Base-by-base conservation (phyloP, 495 filamentous ascomycete species). In the Penicillium canescens region DNA sequence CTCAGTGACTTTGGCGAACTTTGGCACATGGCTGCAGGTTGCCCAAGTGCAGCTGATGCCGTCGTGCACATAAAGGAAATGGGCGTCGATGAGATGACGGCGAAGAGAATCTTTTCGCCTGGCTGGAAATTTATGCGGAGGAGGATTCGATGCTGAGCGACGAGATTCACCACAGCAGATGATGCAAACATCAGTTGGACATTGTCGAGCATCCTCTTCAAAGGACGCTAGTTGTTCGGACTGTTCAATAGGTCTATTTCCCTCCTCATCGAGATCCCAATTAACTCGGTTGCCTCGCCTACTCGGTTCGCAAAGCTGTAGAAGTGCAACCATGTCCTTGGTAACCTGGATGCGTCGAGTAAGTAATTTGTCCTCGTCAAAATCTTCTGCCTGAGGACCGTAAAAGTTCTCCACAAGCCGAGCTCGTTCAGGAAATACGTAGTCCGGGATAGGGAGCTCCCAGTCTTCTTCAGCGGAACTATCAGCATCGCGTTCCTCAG, bases 371-470 rank as follows among this genome's bases (percentile, higher is more conserved):
- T 67, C 59, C 36, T 65, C 50, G 24, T 67, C 20, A 61, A 50
- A 67, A 13, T 46, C 50, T 56, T 69, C 61, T 42, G 45, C 55
- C 6, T 69, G 46, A n/a, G 60, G 56, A 2, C 66, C 56, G 49
- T 66, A 69, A 42, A 69, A 66, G 46, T 57, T 56, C 28, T 69
- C 66, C 43, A 66, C 59, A 2, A 68, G 57, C 24, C 57, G 55
- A 8, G 55, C 65, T 23, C 57, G 54, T 48, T 66, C 54, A 52
- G 57, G 16, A 62, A 68, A 68, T 11, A 68, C 43, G 14, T 68
- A 61, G 0, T 60, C 20, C 10, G 50, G 63, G 24, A 20, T 59
- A 42, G 63, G 66, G 0, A 56, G 37, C n/a, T 68, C 52, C 55
- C 38, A 66, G 52, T 48, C 35, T 49, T 63, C 45, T 54, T 61